Evolutionary conservation across 345 rosid genomes (phyloP), one percentile per base, ranked within the genome.

Genomic region (Bruguiera sexangula): DNA sequence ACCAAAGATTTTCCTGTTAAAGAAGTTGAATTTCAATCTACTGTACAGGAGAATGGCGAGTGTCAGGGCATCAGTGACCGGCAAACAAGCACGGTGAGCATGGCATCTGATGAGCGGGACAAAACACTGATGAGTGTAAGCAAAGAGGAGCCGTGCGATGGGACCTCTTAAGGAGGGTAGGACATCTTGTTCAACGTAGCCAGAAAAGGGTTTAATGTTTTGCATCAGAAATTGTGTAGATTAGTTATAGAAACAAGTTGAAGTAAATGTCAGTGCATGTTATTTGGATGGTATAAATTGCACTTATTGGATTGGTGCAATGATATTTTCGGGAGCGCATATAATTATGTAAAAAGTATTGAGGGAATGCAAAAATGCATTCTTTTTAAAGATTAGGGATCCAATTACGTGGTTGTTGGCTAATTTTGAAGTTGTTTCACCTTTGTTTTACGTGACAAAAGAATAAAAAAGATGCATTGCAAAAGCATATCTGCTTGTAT

Each of bases 51-150:
- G 46, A 70, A 60, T 70, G 60, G 54, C 39, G 63, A 57, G 21
- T 21, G 53, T 51, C 56, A 20, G 29, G 64, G 54, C 39, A 9
- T 19, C 8, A 18, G 51, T 10, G 57, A 30, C 39, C 61, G 53
- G 21, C 70, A 64, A 29, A 64, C 46, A 31, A 67, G 27, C 68
- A 18, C 46, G 26, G 24, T 55, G 6, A 65, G 55, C 64, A 20
- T 24, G 46, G 39, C 5, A 27, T 56, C 31, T 10, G 62, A 74
- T 67, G 67, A 67, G 29, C 11, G 79, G 59, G 55, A 70, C 34
- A 66, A 67, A 58, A 77, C 69, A 61, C 21, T 26, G 34, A 79
- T 67, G 61, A 75, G 57, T 73, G 72, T 64, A 62, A 43, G 74
- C 63, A 72, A 56, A 54, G 53, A 63, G 51, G 79, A 70, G 62